Percentiles rank a stretch among this genome's conserved stretches.
Evolutionary conservation across 805 yeast genomes (phyloP).

Genomic region (Candida ponderosae): DNA sequence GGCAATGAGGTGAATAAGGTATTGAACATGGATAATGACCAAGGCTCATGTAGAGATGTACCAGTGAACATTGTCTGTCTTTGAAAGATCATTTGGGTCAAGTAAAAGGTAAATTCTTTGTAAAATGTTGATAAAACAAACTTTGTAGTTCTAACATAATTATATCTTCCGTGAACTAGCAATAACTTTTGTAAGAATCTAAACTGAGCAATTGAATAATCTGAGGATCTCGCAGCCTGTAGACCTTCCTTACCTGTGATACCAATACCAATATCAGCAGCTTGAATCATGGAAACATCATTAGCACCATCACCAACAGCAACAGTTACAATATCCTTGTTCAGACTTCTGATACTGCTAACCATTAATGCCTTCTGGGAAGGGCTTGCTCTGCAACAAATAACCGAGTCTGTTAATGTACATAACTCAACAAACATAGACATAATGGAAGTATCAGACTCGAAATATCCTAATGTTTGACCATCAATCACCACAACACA

Average conservation of each 20-base stretch:
- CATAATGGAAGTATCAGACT: slow-evolving; percentile 63
- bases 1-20: slow-evolving; percentile 92
- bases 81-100: slow-evolving; percentile 85
- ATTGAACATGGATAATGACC: slow-evolving; percentile 97
- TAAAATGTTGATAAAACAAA: slow-evolving; percentile 91
- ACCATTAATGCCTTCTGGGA: slow-evolving; percentile 94
- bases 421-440: slow-evolving; percentile 79
- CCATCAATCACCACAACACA: slow-evolving; percentile 95
- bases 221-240: slow-evolving; percentile 94
- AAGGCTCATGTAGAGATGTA: slow-evolving; percentile 84
- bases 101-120: slow-evolving; percentile 84
- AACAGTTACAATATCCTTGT: slow-evolving; percentile 67
- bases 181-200: slow-evolving; percentile 73
- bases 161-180: slow-evolving; percentile 93
- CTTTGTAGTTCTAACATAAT: slow-evolving; percentile 84
- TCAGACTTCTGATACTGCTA: slow-evolving; percentile 61
- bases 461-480: slow-evolving; percentile 67
- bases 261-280: slow-evolving; percentile 97
- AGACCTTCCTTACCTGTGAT: slow-evolving; percentile 96
- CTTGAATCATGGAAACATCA: slow-evolving; percentile 98
- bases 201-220: slow-evolving; percentile 93
- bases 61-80: slow-evolving; percentile 86
- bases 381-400: slow-evolving; percentile 95
- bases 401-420: slow-evolving; percentile 80
- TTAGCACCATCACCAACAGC: slow-evolving; percentile 99